Evolutionary conservation across 192 early-diverging fungal genomes (phyloP).

Genomic region (Entrophospora sp.): DNA sequence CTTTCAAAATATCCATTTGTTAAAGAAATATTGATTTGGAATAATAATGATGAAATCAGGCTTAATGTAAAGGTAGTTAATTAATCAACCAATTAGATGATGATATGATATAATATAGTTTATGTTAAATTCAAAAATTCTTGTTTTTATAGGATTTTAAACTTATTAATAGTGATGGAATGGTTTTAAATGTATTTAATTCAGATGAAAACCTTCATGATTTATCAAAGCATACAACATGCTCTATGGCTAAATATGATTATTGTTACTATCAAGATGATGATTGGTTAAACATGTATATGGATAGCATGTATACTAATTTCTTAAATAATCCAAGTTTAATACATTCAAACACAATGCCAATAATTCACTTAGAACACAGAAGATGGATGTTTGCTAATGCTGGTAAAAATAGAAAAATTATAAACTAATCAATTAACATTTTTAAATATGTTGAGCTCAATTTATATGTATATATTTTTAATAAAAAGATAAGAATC

Average conservation of each 20-base stretch:
- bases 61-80: conserved; percentile 6
- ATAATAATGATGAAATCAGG: conserved; percentile 31
- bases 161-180: conserved; percentile 19
- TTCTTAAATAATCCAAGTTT: conserved; percentile 41
- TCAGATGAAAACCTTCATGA: conserved; percentile 41
- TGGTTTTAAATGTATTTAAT: conserved; percentile 34
- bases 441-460: not conserved
- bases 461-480: not conserved
- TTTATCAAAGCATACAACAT: conserved; percentile 45
- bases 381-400: conserved; percentile 46
- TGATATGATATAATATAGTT: no score
- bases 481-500: conserved; percentile 25
- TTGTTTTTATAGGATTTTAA: conserved; percentile 22
- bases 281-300: conserved; percentile 41
- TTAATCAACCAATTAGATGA: no score
- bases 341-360: conserved; percentile 45
- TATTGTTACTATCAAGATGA: conserved; percentile 55
- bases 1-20: conserved; percentile 45
- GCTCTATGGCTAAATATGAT: conserved; percentile 39
- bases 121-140: no score
- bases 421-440: no score
- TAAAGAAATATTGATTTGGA: conserved; percentile 46
- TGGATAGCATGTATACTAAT: conserved; percentile 51
- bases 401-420: conserved; percentile 26
- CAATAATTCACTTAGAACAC: conserved; percentile 39